Evolutionary conservation across 345 rosid genomes (phyloP).

Genomic region (Pistacia atlantica): DNA sequence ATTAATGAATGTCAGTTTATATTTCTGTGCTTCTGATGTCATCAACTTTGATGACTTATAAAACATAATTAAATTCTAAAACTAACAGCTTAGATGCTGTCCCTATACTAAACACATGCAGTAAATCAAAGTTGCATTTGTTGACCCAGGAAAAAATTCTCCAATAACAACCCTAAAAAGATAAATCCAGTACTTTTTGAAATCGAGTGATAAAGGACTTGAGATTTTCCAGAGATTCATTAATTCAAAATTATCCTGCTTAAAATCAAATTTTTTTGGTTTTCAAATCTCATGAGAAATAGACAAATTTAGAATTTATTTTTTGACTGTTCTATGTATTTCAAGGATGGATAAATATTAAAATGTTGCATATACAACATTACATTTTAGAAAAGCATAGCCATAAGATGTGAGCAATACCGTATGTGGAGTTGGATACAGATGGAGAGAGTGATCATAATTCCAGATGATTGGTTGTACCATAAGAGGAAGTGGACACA

Average conservation of each 20-base stretch:
- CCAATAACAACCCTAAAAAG: background rate
- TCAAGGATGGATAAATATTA: background rate
- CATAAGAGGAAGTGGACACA: constrained; percentile 90
- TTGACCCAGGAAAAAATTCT: background rate
- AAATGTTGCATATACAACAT: background rate
- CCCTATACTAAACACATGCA: background rate
- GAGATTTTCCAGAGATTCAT: background rate
- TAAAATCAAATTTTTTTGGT: background rate
- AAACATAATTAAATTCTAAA: constrained; percentile 6
- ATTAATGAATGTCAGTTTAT: constrained; percentile 12
- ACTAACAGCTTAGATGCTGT: background rate
- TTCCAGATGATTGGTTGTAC: constrained; percentile 96
- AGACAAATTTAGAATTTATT: background rate
- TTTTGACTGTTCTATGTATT: background rate
- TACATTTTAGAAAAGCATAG: constrained; percentile 1
- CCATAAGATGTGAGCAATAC: constrained; percentile 36
- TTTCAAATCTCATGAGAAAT: background rate
- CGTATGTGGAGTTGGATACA: constrained; percentile 90
- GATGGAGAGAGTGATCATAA: constrained; percentile 87
- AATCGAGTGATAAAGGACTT: background rate
- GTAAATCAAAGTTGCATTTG: background rate
- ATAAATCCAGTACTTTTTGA: background rate
- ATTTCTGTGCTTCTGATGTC: background rate
- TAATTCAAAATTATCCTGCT: background rate
- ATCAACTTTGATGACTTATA: background rate